Evolutionary conservation across 2,329 filamentous ascomycete species (phyloP), one percentile per base, ranked within the genome.

Genomic region (Xylariaceae sp.): DNA sequence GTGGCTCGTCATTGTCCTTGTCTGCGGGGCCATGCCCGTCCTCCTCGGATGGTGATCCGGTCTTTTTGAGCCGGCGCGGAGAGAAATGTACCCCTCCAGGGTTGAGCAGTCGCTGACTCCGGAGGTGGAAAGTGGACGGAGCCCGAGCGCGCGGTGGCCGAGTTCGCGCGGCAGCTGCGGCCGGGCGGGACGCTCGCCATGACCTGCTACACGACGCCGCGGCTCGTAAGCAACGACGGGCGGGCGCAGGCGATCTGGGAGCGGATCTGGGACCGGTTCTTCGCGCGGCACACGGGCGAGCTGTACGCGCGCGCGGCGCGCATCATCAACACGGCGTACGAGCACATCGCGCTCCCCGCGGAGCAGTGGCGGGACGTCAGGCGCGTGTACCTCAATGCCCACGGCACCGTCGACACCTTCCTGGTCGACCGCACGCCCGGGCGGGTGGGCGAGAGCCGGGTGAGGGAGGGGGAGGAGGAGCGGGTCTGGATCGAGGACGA

Each of bases 121-220:
- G n/a, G n/a, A n/a, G n/a, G n/a, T n/a, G n/a, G n/a, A n/a, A n/a
- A n/a, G 10, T 55, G 39, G 37, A 48, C 44, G 8, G 38, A 50
- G 12, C 30, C 44, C 1, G 30, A 29, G 1, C 14, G 14, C 14
- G 43, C 46, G 2, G 45, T 55, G 14, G 19, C 28, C 5, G 44
- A 51, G 17, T 50, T 52, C 35, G 32, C 36, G 2, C 36, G 49
- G 22, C 33, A 53, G 29, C 34, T 53, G 6, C 43, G 33, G 19
- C 19, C 35, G 7, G 44, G 45, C 8, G 50, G 49, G 3, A 50
- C 50, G 2, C 35, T 51, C 7, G 39, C 32, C 3, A 40, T 52
- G 18, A 44, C 43, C 2, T 42, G 36, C 23, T 51, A 53, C 21
- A 32, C 30, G 3, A 36, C 36, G 3, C 37, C 37, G 12, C 33